Conservation (phyloP, 305 asterid genomes). For the Nicotiana rustica region DNA sequence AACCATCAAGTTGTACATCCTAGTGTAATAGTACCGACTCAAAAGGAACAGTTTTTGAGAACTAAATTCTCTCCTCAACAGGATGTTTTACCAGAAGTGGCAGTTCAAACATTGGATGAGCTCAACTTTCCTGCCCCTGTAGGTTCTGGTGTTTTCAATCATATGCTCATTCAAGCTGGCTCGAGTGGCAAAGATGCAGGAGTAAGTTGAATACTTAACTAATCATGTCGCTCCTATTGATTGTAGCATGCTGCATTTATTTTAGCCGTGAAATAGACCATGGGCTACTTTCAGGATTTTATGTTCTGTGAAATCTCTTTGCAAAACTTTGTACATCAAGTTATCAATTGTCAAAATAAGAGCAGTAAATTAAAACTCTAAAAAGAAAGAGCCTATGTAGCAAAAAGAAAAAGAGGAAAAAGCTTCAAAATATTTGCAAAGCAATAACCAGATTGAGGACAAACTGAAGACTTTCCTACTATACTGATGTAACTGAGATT, state of each 20-base stretch:
- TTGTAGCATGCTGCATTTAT: constrained; percentile 14
- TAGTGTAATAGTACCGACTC: neutral
- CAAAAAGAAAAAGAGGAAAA: constrained; percentile 8
- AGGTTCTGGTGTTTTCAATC: neutral
- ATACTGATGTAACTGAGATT: neutral
- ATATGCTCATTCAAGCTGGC: neutral
- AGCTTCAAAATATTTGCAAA: neutral
- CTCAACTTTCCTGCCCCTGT: constrained; percentile 1
- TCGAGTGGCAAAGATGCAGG: neutral
- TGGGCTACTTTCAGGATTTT: constrained; percentile 1
- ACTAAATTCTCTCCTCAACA: neutral
- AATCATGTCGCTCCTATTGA: neutral
- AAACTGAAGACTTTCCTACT: neutral
- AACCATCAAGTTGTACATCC: constrained; percentile 17
- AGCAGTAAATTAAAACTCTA: neutral
- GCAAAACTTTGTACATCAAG: constrained; percentile 6
- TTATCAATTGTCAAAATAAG: constrained; percentile 19
- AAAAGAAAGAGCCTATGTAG: neutral
- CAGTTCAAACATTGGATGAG: too few relatives aligned
- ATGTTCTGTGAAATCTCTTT: neutral
- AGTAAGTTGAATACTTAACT: constrained; percentile 27
- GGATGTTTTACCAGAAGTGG: neutral
- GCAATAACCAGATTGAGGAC: neutral
- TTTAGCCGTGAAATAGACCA: neutral
- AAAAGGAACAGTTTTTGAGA: constrained; percentile 10